Conservation (phyloP, 164 flowering plant species). For the Piper longum region DNA sequence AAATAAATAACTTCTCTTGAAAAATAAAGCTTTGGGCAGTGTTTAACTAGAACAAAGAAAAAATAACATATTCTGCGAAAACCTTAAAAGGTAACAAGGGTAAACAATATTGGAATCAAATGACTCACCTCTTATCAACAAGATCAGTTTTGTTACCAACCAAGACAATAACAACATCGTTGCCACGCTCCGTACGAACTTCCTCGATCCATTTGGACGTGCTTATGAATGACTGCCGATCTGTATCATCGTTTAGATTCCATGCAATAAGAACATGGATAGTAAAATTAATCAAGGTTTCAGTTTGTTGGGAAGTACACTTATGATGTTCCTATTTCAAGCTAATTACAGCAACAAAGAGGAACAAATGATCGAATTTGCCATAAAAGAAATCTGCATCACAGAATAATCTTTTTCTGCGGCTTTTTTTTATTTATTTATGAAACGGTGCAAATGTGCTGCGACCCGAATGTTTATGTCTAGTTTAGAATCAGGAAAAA, state of each 20-base stretch:
- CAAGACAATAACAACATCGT: constrained; percentile 81
- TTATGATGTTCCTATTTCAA: too few species aligned
- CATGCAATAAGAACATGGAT: not conserved
- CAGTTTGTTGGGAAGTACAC: not conserved
- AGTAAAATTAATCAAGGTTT: not conserved
- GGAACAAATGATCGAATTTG: too few species aligned
- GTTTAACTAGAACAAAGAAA: not conserved
- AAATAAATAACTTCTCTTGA: too few species aligned
- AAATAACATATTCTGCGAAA: not conserved
- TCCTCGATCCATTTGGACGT: constrained; percentile 82
- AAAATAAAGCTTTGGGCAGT: too few species aligned
- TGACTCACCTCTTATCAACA: constrained; percentile 60
- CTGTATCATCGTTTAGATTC: constrained; percentile 16
- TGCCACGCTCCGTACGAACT: constrained; percentile 76
- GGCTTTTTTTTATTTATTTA: too few species aligned
- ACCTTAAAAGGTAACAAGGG: not conserved
- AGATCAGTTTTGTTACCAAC: constrained; percentile 93
- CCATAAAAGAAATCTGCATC: too few species aligned
- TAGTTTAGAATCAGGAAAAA: too few species aligned
- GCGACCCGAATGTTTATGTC: too few species aligned
- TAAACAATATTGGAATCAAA: not conserved
- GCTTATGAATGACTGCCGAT: constrained; percentile 64
- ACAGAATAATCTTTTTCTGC: too few species aligned
- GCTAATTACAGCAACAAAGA: too few species aligned
- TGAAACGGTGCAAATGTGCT: too few species aligned